A percentile compares a stretch with the other conserved stretches of the same genome.
phyloP scores from a whole-genome alignment of 305 asterid genomes.

The Nicotiana rustica region DNA sequence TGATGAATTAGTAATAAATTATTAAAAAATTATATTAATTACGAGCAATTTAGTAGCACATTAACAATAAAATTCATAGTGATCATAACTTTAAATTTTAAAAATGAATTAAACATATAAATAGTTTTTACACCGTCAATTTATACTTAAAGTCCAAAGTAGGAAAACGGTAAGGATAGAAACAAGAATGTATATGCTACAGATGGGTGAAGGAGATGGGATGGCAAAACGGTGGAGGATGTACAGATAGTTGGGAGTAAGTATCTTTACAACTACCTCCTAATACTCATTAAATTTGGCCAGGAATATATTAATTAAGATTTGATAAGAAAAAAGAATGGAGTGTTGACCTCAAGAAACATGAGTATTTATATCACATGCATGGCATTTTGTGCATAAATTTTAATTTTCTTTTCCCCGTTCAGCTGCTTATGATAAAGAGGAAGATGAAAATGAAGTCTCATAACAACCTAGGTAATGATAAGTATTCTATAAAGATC shows the following conservation, averaged over 20 bases:
- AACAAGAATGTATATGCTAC: background rate
- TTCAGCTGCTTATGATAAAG: too few species aligned
- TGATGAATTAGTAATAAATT: background rate
- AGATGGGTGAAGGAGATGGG: conserved; percentile 24
- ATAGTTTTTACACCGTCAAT: too few species aligned
- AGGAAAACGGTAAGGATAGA: background rate
- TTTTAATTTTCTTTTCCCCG: background rate
- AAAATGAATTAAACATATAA: too few species aligned
- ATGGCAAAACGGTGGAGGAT: conserved; percentile 15
- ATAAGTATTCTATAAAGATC: background rate
- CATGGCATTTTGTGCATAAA: background rate
- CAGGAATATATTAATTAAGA: background rate
- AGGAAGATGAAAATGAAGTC: background rate
- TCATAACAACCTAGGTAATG: background rate
- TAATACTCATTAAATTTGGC: conserved; percentile 25
- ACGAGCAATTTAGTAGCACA: too few species aligned
- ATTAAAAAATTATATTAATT: too few species aligned
- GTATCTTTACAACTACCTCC: conserved; percentile 28
- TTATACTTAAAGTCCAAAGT: background rate
- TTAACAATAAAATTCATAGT: too few species aligned
- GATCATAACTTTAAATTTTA: too few species aligned
- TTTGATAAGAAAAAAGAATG: too few species aligned
- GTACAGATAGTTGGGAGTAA: conserved; percentile 19
- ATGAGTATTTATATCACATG: background rate
- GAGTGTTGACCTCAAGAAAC: background rate